These are phyloP conservation scores for Lasiosphaeris hirsuta DNA, from an alignment of 495 filamentous ascomycete species.

Conservation along the genomic window DNA sequence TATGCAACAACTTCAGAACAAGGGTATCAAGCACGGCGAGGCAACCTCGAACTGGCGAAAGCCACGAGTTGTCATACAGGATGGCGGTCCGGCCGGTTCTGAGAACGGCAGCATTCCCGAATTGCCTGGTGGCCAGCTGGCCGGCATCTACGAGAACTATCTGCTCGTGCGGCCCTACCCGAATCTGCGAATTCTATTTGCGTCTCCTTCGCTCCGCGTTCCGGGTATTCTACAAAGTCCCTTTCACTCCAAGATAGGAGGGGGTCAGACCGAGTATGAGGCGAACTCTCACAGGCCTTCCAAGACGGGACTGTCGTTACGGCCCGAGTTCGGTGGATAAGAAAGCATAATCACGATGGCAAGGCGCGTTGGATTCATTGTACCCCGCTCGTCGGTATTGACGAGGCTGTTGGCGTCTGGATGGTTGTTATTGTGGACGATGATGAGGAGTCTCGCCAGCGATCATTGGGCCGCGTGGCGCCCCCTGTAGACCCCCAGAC, in stretches of 20 bases:
- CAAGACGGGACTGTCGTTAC: slow-evolving; percentile 56
- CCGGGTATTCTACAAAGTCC: slow-evolving; percentile 62
- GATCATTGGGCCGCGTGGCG: neutral
- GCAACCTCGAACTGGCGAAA: slow-evolving; percentile 29
- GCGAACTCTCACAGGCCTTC: slow-evolving; percentile 53
- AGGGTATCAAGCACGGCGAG: slow-evolving; percentile 39
- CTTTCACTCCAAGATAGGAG: slow-evolving; percentile 60
- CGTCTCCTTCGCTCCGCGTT: slow-evolving; percentile 60
- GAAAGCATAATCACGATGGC: slow-evolving; percentile 40
- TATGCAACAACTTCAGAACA: slow-evolving; percentile 48
- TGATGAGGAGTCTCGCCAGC: slow-evolving; percentile 23
- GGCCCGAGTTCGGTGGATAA: slow-evolving; percentile 59
- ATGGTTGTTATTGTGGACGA: slow-evolving; percentile 62
- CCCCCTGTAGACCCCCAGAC: neutral
- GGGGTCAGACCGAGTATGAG: slow-evolving; percentile 48
- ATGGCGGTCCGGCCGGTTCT: slow-evolving; percentile 14
- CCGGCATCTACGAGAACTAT: slow-evolving; percentile 54
- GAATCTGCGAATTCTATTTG: slow-evolving; percentile 61
- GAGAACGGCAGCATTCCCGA: slow-evolving; percentile 1
- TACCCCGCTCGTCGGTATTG: slow-evolving; percentile 55
- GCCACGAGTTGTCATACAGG: slow-evolving; percentile 38
- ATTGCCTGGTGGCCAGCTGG: slow-evolving; percentile 28
- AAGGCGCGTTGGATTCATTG: slow-evolving; percentile 60
- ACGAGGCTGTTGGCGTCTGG: slow-evolving; percentile 60
- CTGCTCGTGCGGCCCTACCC: slow-evolving; percentile 61